These are phyloP conservation scores for Saitozyma sp. DNA, from an alignment of 768 basidiomycete species.

Conservation along the genomic window DNA sequence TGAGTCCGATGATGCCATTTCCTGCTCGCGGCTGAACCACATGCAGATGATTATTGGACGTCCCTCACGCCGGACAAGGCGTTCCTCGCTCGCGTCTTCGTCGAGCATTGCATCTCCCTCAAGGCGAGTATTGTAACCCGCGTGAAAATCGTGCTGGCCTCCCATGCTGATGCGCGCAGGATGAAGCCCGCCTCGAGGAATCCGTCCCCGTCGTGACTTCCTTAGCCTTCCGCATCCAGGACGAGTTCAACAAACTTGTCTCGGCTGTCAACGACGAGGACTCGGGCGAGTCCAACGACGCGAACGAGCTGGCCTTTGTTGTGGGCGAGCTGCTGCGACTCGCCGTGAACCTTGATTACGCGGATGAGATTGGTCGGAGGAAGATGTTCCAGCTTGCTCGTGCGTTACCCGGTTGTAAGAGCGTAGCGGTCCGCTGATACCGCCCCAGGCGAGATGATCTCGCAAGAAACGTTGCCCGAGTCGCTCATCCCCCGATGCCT, in stretches of 20 bases:
- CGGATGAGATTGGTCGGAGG: slow-evolving; percentile 84
- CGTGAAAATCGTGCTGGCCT: background rate
- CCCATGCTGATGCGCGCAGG: slow-evolving; percentile 33
- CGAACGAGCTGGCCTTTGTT: slow-evolving; percentile 61
- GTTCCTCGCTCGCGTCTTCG: slow-evolving; percentile 79
- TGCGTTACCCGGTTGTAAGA: slow-evolving; percentile 54
- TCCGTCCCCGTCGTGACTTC: slow-evolving; percentile 79
- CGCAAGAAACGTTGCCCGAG: slow-evolving; percentile 68
- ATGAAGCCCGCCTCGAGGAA: slow-evolving; percentile 65
- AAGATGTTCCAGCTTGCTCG: slow-evolving; percentile 85
- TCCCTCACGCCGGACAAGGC: slow-evolving; percentile 70
- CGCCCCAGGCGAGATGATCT: slow-evolving; percentile 72
- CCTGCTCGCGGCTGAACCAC: background rate
- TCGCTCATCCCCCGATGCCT: slow-evolving; percentile 70
- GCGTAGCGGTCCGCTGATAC: slow-evolving; percentile 6
- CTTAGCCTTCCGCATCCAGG: slow-evolving; percentile 73
- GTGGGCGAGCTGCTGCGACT: slow-evolving; percentile 79
- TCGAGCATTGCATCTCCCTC: slow-evolving; percentile 67
- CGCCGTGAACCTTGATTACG: slow-evolving; percentile 79
- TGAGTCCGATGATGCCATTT: slow-evolving; percentile 48
- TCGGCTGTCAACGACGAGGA: slow-evolving; percentile 41
- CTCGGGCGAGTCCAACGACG: slow-evolving; percentile 30
- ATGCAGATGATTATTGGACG: slow-evolving; percentile 70
- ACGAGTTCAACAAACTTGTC: slow-evolving; percentile 65
- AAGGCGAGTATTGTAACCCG: slow-evolving; percentile 45